These are phyloP conservation scores for Penicillium canescens DNA, from an alignment of 495 filamentous ascomycete species.

Conservation along the genomic window DNA sequence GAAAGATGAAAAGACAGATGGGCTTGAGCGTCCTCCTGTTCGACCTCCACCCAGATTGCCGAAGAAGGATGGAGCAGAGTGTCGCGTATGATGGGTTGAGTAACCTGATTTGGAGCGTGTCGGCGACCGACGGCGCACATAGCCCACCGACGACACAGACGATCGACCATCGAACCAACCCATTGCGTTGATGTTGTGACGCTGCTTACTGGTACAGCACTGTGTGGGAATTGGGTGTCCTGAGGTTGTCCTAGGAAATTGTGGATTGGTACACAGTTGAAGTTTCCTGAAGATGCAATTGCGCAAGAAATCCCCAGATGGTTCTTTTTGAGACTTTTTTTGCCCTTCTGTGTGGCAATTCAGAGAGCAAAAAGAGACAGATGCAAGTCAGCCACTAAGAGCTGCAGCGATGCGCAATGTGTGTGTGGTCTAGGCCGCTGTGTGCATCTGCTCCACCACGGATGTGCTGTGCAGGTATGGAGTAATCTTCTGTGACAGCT, in stretches of 20 bases:
- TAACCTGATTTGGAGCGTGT: slow-evolving; percentile 36
- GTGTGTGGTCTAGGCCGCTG: slow-evolving; percentile 31
- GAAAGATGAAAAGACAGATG: slow-evolving; percentile 53
- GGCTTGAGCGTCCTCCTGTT: slow-evolving; percentile 40
- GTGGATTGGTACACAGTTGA: neutral
- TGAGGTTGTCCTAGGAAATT: neutral
- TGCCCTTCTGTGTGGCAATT: slow-evolving; percentile 15
- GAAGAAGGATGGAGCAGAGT: slow-evolving; percentile 55
- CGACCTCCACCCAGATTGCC: slow-evolving; percentile 34
- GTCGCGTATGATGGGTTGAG: slow-evolving; percentile 38
- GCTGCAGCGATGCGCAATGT: slow-evolving; percentile 35
- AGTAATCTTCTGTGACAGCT: slow-evolving; percentile 1
- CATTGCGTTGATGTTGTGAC: slow-evolving; percentile 32
- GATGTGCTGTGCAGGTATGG: slow-evolving; percentile 18
- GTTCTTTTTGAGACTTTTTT: slow-evolving; percentile 4
- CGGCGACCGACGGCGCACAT: slow-evolving; percentile 36
- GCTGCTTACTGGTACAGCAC: neutral
- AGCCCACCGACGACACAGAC: slow-evolving; percentile 20
- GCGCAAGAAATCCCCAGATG: neutral
- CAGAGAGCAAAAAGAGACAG: slow-evolving; percentile 18
- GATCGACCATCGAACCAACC: slow-evolving; percentile 50
- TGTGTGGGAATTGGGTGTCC: neutral
- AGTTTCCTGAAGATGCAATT: neutral
- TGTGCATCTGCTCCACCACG: slow-evolving; percentile 30
- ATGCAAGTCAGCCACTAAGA: slow-evolving; percentile 31